These are phyloP conservation scores for Sphaceloma murrayae DNA, from an alignment of 2,329 filamentous ascomycete genomes.

Conservation along the genomic window DNA sequence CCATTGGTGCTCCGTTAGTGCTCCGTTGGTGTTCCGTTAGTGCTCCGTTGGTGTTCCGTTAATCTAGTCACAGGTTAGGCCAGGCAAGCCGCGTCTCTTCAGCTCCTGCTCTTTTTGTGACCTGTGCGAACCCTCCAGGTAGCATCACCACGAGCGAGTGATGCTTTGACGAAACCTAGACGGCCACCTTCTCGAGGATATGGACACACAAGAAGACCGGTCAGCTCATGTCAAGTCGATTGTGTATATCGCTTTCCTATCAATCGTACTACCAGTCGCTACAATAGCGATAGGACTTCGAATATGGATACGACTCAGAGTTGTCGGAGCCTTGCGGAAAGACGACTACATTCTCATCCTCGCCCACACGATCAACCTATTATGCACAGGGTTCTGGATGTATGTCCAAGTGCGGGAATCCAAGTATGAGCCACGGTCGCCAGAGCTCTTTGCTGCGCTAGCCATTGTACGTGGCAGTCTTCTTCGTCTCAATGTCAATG, in stretches of 20 bases:
- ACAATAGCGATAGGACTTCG: background rate
- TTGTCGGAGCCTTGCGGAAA: background rate
- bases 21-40: no score
- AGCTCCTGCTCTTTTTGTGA: no score
- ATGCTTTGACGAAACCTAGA: no score
- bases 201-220: no score
- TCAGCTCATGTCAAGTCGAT: background rate
- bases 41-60: no score
- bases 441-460: constrained; percentile 1
- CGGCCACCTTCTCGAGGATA: no score
- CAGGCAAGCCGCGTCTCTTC: no score
- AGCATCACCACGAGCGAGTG: no score
- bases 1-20: no score
- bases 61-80: no score
- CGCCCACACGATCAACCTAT: constrained; percentile 7
- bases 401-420: background rate
- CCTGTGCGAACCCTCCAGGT: no score
- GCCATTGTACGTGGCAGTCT: constrained; percentile 1
- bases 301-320: constrained; percentile 2
- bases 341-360: constrained; percentile 7
- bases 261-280: background rate
- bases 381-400: constrained; percentile 2
- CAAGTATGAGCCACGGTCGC: constrained; percentile 2
- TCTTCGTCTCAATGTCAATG: background rate
- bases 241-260: background rate